Evolutionary conservation across 352 stramenopile species (phyloP).

Genomic region (Phytophthora hibernalis): DNA sequence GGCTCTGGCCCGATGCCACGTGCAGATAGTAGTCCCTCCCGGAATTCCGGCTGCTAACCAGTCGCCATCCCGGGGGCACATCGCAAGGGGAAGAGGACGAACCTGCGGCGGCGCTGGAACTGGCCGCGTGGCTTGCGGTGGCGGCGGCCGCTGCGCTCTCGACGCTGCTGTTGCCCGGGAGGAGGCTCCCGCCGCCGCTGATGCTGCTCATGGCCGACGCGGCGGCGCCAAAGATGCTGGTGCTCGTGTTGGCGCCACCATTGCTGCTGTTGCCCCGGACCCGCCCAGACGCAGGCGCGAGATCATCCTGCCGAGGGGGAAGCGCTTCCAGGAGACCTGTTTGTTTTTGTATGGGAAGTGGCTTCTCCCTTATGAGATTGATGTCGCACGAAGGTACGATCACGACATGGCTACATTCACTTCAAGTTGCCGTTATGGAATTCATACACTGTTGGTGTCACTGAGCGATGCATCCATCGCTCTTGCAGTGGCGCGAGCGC

Average conservation of each 20-base stretch:
- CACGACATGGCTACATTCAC: slow-evolving; percentile 23
- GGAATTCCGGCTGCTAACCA: slow-evolving; percentile 71
- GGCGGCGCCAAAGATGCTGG: slow-evolving; percentile 73
- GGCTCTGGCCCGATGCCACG: slow-evolving; percentile 64
- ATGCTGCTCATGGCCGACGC: slow-evolving; percentile 57
- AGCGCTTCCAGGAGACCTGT: too few relatives aligned
- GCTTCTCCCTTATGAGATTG: neutral
- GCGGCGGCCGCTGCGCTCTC: slow-evolving; percentile 50
- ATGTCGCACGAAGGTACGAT: slow-evolving; percentile 21
- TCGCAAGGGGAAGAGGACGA: slow-evolving; percentile 26
- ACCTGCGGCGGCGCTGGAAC: slow-evolving; percentile 33
- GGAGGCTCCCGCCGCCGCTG: slow-evolving; percentile 51
- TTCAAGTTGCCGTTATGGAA: too few relatives aligned
- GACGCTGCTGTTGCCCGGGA: slow-evolving; percentile 49
- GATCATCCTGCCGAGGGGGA: slow-evolving; percentile 56
- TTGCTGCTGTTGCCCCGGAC: slow-evolving; percentile 45
- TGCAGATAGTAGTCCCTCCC: slow-evolving; percentile 81
- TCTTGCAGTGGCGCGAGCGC: slow-evolving; percentile 33
- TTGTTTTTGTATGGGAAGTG: too few relatives aligned
- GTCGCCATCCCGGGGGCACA: slow-evolving; percentile 67
- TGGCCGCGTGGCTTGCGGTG: slow-evolving; percentile 45
- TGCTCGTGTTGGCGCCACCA: slow-evolving; percentile 46
- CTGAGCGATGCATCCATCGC: slow-evolving; percentile 21
- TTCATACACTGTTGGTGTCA: too few relatives aligned
- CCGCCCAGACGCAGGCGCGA: slow-evolving; percentile 67